Base-by-base conservation (phyloP, 768 basidiomycete genomes). In the Lactarius pseudohatsudake region DNA sequence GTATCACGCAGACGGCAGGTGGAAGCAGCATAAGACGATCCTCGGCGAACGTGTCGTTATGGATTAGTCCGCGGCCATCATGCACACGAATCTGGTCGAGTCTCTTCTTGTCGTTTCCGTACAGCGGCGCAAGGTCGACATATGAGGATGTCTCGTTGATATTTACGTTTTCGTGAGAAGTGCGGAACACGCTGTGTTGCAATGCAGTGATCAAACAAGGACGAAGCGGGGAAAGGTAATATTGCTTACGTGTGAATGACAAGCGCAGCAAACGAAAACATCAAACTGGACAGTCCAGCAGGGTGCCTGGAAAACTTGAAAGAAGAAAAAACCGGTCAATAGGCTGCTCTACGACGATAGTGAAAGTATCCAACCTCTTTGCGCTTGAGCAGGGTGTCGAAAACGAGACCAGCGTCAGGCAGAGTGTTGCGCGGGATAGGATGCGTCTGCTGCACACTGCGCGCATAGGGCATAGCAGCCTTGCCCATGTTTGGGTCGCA, bases 81-180 rank as follows among this genome's bases (percentile, higher is more conserved):
- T 81, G 80, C 57, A 81, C 64, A 34, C 85, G 79, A 65, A 89
- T 80, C 73, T 81, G 78, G 69, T 89, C 76, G 72, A 89, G 87
- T 20, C 78, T 82, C 18, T 76, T 79, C 69, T 88, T 83, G 69
- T 86, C 84, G 65, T 89, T 84, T 0, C 94, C 94, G 72, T 96
- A 96, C 32, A 96, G 77, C 3, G 91, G 91, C 3, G 87, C 85
- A 2, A 96, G 82, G 72, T 96, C 94, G 59, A 94, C 86, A 72
- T 96, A 96, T 15, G 90, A 89, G 0, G 90, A 91, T 2, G 94
- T 94, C 74, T 92, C 84, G 76, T 96, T 96, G 71, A 91, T 86
- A 72, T 81, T 82, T 18, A 81, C 79, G 58, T 90, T 79, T 11
- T 72, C 75, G 74, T 90, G 89, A 13, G 86, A 85, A 0, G 93